phyloP scores from a whole-genome alignment of 1,284 basidiomycete species.

The Cryptococcus deneoformans region DNA sequence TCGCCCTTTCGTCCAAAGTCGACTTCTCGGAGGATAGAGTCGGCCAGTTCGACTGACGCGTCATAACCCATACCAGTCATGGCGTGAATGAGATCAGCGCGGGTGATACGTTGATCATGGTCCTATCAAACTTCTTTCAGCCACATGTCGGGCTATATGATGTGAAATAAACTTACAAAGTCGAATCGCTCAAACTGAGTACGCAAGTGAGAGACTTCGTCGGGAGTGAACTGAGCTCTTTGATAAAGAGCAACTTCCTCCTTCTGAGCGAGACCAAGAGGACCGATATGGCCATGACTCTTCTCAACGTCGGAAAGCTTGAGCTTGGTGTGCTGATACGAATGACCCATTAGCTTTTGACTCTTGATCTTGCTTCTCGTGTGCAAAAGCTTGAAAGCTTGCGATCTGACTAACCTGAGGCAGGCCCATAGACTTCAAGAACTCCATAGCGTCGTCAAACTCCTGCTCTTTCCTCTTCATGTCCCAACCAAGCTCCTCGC shows the following conservation, averaged over 20 bases:
- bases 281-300: conserved; percentile 28
- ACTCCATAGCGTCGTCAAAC: conserved; percentile 61
- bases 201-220: conserved; percentile 63
- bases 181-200: conserved; percentile 57
- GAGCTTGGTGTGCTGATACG: conserved; percentile 29
- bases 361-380: neutral
- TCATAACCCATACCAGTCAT: conserved; percentile 46
- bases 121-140: conserved; percentile 19
- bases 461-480: conserved; percentile 58
- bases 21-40: conserved; percentile 71
- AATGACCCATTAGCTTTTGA: conserved; percentile 2
- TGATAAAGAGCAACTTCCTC: conserved; percentile 50
- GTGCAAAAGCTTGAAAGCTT: neutral
- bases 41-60: conserved; percentile 55
- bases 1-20: conserved; percentile 59
- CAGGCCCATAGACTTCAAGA: conserved; percentile 75
- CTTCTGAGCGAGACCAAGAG: conserved; percentile 33
- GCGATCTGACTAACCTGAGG: conserved; percentile 51
- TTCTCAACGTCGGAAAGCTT: conserved; percentile 43
- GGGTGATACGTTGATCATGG: conserved; percentile 47
- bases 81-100: conserved; percentile 44
- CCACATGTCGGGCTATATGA: neutral
- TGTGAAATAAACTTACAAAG: conserved; percentile 25
- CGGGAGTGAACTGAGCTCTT: conserved; percentile 64
- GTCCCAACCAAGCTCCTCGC: conserved; percentile 77